Conservation (phyloP, 2,329 filamentous ascomycete genomes). For the Colletotrichum sp. region DNA sequence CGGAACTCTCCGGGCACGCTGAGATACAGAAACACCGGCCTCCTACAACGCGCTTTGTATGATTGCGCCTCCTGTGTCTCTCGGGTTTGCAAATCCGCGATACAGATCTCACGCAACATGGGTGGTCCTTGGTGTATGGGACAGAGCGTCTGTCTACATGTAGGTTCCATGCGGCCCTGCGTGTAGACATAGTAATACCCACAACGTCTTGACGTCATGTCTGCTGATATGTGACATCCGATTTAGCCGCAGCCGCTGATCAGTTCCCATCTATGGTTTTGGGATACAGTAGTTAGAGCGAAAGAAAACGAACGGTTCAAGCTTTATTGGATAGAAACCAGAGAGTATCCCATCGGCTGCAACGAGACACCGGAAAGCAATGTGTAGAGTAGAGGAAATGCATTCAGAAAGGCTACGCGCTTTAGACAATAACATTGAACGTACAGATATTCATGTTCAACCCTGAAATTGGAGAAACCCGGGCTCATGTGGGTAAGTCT, state of each 20-base stretch:
- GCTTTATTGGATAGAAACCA: neutral
- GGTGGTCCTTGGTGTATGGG: neutral
- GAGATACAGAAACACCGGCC: neutral
- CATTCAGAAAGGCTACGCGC: neutral
- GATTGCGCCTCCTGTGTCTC: neutral
- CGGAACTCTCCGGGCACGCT: neutral
- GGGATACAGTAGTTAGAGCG: neutral
- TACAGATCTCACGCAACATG: neutral
- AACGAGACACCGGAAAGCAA: neutral
- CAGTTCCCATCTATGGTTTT: neutral
- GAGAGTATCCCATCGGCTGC: neutral
- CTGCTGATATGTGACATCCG: neutral
- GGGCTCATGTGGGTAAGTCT: neutral
- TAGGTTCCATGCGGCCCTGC: neutral
- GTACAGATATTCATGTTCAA: neutral
- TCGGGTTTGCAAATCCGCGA: neutral
- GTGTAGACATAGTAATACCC: neutral
- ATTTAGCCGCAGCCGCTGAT: neutral
- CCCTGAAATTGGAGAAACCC: neutral
- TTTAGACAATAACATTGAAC: neutral
- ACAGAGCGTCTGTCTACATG: neutral
- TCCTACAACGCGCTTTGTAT: neutral
- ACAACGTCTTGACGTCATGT: neutral
- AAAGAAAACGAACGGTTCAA: neutral
- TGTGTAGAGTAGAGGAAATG: neutral